Evolutionary conservation across 768 basidiomycete genomes (phyloP), one percentile per base, ranked within the genome.

Genomic region (Pisolithus microcarpus): DNA sequence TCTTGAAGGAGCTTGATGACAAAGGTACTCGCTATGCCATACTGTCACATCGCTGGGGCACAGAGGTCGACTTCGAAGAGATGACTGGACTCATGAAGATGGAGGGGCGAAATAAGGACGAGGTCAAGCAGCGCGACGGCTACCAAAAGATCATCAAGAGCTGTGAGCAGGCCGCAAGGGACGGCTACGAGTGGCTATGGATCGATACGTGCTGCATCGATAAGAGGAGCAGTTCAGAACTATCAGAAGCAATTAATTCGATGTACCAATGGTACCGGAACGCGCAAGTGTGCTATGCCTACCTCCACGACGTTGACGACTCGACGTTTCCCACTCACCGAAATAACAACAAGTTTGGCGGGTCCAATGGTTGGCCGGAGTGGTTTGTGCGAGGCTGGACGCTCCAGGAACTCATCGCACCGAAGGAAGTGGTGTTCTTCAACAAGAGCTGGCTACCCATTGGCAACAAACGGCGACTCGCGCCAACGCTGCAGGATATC

Each of bases 361-460:
- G 30, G 28, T 37, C 23, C 15, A 34, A 16, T 24, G 18, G 43
- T 15, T 44, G 23, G 43, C 52, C 46, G 31, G 48, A 19, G 13
- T 61, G 60, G 60, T 61, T 61, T 36, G 28, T 31, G 19, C 52
- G 58, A 40, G 60, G 60, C n/a, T 61, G 39, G 55, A 45, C 42
- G 7, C 24, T 43, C n/a, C 42, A 56, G 34, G 54, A 56, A 36
- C 48, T 56, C 4, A 45, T 61, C 4, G 60, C 60, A 21, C 60
- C 60, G 11, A 40, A 48, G 30, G 23, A 37, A 26, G 45, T 61
- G 21, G 50, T 31, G 16, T 59, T 61, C 43, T 57, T 57, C 43
- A 34, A 42, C n/a, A 39, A 18, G 34, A 19, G 56, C 36, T 61
- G 60, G 60, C 31, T 13, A 8, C 21, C 7, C 5, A 43, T 13